A percentile compares a stretch with the other conserved stretches of the same genome.
These are phyloP conservation scores for Pelagophyceae sp. DNA, from an alignment of 352 stramenopile genomes.

Conservation along the genomic window DNA sequence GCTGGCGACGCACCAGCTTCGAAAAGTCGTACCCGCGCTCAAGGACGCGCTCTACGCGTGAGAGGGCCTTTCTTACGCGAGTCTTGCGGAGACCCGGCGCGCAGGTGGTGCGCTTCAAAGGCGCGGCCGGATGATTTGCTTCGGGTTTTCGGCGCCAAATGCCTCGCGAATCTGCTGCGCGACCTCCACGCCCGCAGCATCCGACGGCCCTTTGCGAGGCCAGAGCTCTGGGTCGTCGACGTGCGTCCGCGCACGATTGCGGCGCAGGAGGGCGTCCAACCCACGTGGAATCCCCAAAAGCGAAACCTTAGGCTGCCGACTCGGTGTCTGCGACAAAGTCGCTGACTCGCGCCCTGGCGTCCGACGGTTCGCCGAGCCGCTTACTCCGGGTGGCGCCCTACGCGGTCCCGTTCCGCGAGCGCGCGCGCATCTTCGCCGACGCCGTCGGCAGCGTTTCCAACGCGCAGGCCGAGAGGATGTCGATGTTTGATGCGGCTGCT, in stretches of 20 bases:
- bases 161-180: conserved; percentile 36
- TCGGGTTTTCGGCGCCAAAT: no score
- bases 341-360: conserved; percentile 48
- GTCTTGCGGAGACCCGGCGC: no score
- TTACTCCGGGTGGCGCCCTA: conserved; percentile 35
- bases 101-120: no score
- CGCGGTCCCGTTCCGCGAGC: conserved; percentile 55
- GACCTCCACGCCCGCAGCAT: conserved; percentile 60
- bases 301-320: conserved; percentile 46
- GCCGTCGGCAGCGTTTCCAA: conserved; percentile 39
- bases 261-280: conserved; percentile 47
- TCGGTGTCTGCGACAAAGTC: conserved; percentile 27
- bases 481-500: conserved; percentile 18
- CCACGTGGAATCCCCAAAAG: conserved; percentile 40
- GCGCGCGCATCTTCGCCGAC: conserved; percentile 58
- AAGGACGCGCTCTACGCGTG: conserved; percentile 59
- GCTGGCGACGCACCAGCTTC: conserved; percentile 44
- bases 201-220: conserved; percentile 57
- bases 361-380: background rate
- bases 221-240: conserved; percentile 56
- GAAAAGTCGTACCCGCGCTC: conserved; percentile 38
- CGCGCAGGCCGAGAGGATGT: conserved; percentile 42
- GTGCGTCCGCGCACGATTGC: no score
- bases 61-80: no score
- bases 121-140: no score